Conservation (phyloP, 139 green algal species). For the Closterium sp. region DNA sequence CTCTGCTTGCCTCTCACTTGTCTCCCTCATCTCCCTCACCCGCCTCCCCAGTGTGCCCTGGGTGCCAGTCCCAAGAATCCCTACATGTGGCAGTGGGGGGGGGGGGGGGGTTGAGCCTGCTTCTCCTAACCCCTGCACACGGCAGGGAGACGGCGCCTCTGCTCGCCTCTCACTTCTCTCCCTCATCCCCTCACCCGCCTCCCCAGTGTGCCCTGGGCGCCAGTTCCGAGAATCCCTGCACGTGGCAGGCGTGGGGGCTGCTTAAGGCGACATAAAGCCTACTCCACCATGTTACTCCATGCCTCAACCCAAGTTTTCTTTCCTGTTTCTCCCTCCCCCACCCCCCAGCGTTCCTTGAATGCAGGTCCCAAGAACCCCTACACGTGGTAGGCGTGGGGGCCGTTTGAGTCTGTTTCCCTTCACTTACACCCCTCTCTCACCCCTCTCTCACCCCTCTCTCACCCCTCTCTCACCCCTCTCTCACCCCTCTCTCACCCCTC, state of each 20-base stretch:
- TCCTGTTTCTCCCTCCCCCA: too few species aligned
- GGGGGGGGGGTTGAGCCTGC: background rate
- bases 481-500: too few species aligned
- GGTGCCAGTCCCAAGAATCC: background rate
- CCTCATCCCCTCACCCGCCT: background rate
- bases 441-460: too few species aligned
- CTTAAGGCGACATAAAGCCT: conserved; percentile 12
- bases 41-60: background rate
- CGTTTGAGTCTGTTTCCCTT: too few species aligned
- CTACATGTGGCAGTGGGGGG: background rate
- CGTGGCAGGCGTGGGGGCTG: conserved; percentile 46
- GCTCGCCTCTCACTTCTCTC: background rate
- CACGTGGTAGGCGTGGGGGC: too few species aligned
- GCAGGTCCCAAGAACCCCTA: conserved; percentile 72
- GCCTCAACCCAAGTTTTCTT: too few species aligned
- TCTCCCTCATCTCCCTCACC: background rate
- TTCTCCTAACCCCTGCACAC: background rate
- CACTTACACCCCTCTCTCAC: too few species aligned
- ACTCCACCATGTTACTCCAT: too few species aligned
- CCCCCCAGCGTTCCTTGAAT: conserved; percentile 56
- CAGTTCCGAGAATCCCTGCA: conserved; percentile 70
- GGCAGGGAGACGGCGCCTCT: background rate
- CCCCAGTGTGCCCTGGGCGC: conserved; percentile 59
- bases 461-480: too few species aligned
- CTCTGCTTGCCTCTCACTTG: background rate